phyloP scores from a whole-genome alignment of 768 basidiomycete genomes.

The Pleurotus tuber-regium region DNA sequence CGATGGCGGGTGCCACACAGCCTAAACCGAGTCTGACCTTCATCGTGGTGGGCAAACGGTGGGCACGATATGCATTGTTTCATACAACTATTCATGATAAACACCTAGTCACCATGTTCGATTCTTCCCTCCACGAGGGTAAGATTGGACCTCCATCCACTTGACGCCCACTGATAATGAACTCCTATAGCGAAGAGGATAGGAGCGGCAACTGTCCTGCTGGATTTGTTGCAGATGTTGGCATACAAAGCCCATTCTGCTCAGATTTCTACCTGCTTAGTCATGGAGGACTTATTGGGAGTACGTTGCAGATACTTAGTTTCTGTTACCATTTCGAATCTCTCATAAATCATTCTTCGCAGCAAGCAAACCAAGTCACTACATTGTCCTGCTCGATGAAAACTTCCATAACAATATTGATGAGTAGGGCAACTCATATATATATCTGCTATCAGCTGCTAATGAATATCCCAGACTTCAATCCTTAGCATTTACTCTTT shows the following conservation, averaged over 20 bases:
- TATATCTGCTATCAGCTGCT: background rate
- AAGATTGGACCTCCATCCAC: background rate
- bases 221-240: constrained; percentile 74
- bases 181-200: constrained; percentile 44
- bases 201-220: constrained; percentile 72
- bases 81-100: background rate
- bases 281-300: constrained; percentile 76
- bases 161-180: background rate
- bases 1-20: background rate
- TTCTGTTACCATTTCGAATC: too few relatives aligned
- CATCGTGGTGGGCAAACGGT: constrained; percentile 58
- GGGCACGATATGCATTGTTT: constrained; percentile 12
- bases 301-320: too few relatives aligned
- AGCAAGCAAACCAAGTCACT: constrained; percentile 15
- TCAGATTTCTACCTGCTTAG: constrained; percentile 80
- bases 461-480: constrained; percentile 62
- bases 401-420: constrained; percentile 52
- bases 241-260: constrained; percentile 67
- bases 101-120: constrained; percentile 47
- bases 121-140: constrained; percentile 37
- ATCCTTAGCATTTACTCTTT: constrained; percentile 65
- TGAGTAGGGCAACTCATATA: constrained; percentile 36
- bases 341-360: background rate
- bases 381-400: constrained; percentile 15
- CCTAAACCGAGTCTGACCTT: constrained; percentile 44